These are phyloP conservation scores for Apiotrichum porosum DNA, from an alignment of 1,284 basidiomycete species.

Conservation along the genomic window DNA sequence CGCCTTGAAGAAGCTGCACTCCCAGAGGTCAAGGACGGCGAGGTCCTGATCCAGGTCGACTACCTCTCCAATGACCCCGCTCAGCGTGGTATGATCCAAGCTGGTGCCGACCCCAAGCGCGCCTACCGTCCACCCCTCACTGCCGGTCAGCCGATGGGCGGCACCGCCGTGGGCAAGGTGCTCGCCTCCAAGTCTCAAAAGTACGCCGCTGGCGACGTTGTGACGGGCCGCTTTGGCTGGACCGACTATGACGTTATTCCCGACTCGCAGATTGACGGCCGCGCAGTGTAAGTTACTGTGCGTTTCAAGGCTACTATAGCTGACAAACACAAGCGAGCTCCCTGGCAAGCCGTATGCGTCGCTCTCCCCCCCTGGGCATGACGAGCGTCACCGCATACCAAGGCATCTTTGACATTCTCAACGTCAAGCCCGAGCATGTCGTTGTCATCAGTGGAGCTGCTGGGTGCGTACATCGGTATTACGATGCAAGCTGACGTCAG, in stretches of 20 bases:
- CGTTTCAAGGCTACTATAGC: no score
- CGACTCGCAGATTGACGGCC: constrained; percentile 10
- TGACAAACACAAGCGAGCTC: no score
- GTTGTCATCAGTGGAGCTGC: constrained; percentile 44
- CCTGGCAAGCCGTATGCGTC: no score
- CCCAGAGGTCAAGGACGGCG: constrained; percentile 24
- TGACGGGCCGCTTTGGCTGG: constrained; percentile 27
- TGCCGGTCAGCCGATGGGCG: constrained; percentile 27
- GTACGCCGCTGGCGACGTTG: constrained; percentile 25
- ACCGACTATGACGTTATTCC: constrained; percentile 31
- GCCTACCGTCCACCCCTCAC: constrained; percentile 21
- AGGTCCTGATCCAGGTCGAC: constrained; percentile 27
- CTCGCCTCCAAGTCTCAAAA: constrained; percentile 23
- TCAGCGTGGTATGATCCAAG: constrained; percentile 30
- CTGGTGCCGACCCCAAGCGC: constrained; percentile 11
- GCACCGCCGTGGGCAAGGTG: constrained; percentile 23
- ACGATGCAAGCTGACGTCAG: no score
- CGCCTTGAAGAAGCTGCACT: constrained; percentile 16
- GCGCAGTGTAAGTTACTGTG: constrained; percentile 1
- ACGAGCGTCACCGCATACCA: constrained; percentile 19
- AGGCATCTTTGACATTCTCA: constrained; percentile 33
- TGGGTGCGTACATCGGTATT: no score
- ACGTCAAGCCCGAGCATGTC: constrained; percentile 30
- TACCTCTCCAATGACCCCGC: constrained; percentile 39
- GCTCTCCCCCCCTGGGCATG: constrained; percentile 17